These are phyloP conservation scores for Pleurotus tuoliensis DNA, from an alignment of 768 basidiomycete species.

Conservation along the genomic window DNA sequence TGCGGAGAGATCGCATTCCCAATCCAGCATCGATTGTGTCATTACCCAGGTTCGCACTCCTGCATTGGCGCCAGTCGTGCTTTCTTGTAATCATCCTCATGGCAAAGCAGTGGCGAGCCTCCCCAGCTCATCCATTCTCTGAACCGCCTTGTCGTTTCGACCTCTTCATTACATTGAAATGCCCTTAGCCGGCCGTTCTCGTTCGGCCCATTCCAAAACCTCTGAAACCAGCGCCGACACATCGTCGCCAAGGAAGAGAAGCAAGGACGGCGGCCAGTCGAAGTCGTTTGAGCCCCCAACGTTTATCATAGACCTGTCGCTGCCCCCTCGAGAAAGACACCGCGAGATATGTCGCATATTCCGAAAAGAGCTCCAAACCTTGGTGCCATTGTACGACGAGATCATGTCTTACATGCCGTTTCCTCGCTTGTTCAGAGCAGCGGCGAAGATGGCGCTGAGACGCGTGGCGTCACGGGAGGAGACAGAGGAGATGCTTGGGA, in stretches of 20 bases:
- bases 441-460: conserved; percentile 23
- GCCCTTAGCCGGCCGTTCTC: not conserved
- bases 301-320: conserved; percentile 29
- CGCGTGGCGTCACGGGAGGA: conserved; percentile 29
- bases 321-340: conserved; percentile 26
- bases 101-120: conserved; percentile 1
- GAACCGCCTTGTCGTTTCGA: not conserved
- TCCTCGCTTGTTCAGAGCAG: conserved; percentile 19
- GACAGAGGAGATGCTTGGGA: conserved; percentile 29
- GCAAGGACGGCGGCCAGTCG: not conserved
- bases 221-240: not conserved
- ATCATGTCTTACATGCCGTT: conserved; percentile 19
- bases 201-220: not conserved
- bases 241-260: not conserved
- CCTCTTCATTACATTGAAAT: not conserved
- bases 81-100: conserved; percentile 4
- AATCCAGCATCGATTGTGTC: not conserved
- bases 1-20: too few relatives aligned
- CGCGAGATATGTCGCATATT: conserved; percentile 27
- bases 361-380: conserved; percentile 19
- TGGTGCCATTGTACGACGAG: conserved; percentile 25
- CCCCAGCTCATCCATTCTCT: too few relatives aligned
- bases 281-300: conserved; percentile 16
- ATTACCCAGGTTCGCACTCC: conserved; percentile 1
- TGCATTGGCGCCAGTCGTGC: conserved; percentile 3